phyloP scores from a whole-genome alignment of 805 yeast species.

The Blastobotrys parvus region DNA sequence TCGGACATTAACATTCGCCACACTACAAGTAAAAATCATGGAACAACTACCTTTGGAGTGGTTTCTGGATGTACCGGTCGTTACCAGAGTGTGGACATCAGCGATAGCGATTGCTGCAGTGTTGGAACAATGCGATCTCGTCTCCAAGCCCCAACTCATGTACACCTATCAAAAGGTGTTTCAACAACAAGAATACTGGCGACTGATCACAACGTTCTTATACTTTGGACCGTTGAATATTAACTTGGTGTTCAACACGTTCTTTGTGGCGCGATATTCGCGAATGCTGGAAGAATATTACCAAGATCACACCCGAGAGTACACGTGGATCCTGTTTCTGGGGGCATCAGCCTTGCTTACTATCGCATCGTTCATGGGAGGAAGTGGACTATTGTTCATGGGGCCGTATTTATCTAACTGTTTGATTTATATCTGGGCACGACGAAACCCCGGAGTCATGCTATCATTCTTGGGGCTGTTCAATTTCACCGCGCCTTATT shows the following conservation, averaged over 20 bases:
- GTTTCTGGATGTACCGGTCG: conserved; percentile 36
- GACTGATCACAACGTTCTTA: conserved; percentile 34
- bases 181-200: conserved; percentile 28
- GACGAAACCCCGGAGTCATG: conserved; percentile 36
- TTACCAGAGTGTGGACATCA: conserved; percentile 34
- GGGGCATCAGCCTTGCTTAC: conserved; percentile 27
- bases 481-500: conserved; percentile 35
- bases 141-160: conserved; percentile 28
- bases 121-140: conserved; percentile 30
- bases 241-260: conserved; percentile 29
- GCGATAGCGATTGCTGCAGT: conserved; percentile 27
- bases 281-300: conserved; percentile 32
- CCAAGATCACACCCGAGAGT: conserved; percentile 28
- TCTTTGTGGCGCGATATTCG: conserved; percentile 32
- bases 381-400: conserved; percentile 22
- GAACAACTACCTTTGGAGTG: conserved; percentile 18
- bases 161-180: conserved; percentile 32
- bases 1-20: too few relatives aligned
- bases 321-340: conserved; percentile 30
- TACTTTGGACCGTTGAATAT: conserved; percentile 37
- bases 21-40: conserved; percentile 11
- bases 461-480: conserved; percentile 36
- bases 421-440: conserved; percentile 40
- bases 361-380: conserved; percentile 17
- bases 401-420: conserved; percentile 33